Evolutionary conservation across 2,329 filamentous ascomycete genomes (phyloP).

Genomic region (Cryphonectria naterciae): DNA sequence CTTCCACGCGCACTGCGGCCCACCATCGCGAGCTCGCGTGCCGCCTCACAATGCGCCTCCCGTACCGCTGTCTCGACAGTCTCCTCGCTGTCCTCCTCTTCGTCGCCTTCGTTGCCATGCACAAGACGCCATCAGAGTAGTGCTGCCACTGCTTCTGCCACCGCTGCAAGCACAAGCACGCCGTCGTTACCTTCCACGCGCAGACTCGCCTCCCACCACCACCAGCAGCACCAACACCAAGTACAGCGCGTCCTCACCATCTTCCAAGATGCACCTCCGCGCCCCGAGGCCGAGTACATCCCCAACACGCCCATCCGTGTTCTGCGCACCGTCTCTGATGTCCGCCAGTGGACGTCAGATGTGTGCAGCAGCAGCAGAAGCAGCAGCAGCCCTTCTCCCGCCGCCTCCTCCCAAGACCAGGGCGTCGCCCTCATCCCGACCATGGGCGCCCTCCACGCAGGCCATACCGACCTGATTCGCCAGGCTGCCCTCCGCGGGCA

Average conservation of each 20-base stretch:
- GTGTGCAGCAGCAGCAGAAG: constrained; percentile 65
- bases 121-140: background rate
- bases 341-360: constrained; percentile 70
- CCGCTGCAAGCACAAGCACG: background rate
- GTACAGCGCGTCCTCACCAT: constrained; percentile 19
- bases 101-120: background rate
- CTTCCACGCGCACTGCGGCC: constrained; percentile 23
- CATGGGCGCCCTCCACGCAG: constrained; percentile 95
- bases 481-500: constrained; percentile 79
- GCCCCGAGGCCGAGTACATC: constrained; percentile 48
- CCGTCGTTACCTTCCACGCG: background rate
- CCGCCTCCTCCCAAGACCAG: constrained; percentile 60
- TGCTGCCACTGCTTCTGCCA: background rate
- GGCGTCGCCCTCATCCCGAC: constrained; percentile 90
- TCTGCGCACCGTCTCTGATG: constrained; percentile 73
- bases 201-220: background rate
- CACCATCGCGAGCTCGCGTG: constrained; percentile 21
- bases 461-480: constrained; percentile 84
- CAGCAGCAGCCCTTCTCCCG: constrained; percentile 27
- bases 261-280: constrained; percentile 25
- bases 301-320: constrained; percentile 66
- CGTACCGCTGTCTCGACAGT: background rate
- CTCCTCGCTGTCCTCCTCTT: background rate
- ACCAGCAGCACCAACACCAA: background rate
- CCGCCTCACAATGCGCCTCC: background rate